Evolutionary conservation across 768 basidiomycete genomes (phyloP).

Genomic region (Hericium erinaceus): DNA sequence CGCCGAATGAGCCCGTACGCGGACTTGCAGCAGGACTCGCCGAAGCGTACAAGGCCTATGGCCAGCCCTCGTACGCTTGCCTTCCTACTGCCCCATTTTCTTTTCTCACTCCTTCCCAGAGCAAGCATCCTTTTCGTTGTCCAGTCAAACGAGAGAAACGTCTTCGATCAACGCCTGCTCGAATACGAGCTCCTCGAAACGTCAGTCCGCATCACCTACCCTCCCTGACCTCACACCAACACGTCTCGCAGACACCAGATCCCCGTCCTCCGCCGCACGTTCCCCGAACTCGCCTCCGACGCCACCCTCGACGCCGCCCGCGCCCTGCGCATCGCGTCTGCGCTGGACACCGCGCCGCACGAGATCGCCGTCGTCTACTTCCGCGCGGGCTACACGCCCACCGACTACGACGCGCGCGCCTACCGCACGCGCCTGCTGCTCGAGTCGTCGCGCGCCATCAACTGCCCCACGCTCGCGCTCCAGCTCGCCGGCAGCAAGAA

Average conservation of each 20-base stretch:
- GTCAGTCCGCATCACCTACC: conserved; percentile 31
- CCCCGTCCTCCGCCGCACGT: conserved; percentile 64
- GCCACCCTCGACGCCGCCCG: conserved; percentile 34
- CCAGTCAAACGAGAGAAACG: conserved; percentile 81
- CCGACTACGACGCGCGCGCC: conserved; percentile 58
- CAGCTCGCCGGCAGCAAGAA: conserved; percentile 97
- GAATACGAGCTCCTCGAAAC: conserved; percentile 80
- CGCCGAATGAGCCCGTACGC: conserved; percentile 59
- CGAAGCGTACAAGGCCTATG: conserved; percentile 71
- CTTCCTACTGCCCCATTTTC: neutral
- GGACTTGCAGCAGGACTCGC: conserved; percentile 72
- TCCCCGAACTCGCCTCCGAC: conserved; percentile 54
- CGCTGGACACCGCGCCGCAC: conserved; percentile 23
- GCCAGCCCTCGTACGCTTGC: conserved; percentile 36
- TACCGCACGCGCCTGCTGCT: conserved; percentile 71
- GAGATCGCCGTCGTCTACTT: conserved; percentile 90
- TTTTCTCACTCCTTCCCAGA: conserved; percentile 18
- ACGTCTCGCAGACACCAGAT: conserved; percentile 52
- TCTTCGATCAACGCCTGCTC: conserved; percentile 86
- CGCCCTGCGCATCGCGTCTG: conserved; percentile 28
- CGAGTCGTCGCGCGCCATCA: conserved; percentile 79
- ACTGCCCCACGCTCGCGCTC: conserved; percentile 84
- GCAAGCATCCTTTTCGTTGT: conserved; percentile 79
- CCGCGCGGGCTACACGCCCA: conserved; percentile 80
- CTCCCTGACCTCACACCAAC: neutral